Percentiles rank a stretch among this genome's conserved stretches.
Evolutionary conservation across 768 basidiomycete genomes (phyloP).

Genomic region (Fomitopsis serialis): DNA sequence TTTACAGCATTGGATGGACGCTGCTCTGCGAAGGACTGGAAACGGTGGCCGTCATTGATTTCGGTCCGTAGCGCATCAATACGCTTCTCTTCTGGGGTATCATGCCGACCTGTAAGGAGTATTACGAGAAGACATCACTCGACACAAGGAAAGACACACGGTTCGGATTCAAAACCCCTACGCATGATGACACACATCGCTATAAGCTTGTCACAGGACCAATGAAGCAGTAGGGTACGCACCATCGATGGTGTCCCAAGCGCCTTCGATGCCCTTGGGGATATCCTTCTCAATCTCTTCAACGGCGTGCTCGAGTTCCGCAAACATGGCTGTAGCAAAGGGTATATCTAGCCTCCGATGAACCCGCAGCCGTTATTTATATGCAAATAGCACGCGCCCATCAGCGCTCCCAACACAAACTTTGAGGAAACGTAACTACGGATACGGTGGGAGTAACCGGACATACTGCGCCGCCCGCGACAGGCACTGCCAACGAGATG

Average conservation of each 20-base stretch:
- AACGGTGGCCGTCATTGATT: conserved; percentile 80
- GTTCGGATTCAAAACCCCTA: conserved; percentile 1
- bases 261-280: not conserved
- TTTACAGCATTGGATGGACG: conserved; percentile 71
- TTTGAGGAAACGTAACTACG: too few species aligned
- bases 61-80: conserved; percentile 67
- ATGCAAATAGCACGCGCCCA: too few species aligned
- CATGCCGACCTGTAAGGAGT: conserved; percentile 48
- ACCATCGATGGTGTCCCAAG: not conserved
- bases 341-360: too few species aligned
- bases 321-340: not conserved
- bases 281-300: not conserved
- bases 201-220: not conserved
- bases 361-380: too few species aligned
- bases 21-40: conserved; percentile 76
- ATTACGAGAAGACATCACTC: not conserved
- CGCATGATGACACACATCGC: not conserved
- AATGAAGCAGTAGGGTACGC: not conserved
- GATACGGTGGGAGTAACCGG: too few species aligned
- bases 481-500: not conserved
- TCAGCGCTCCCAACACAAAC: too few species aligned
- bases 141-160: not conserved
- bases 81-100: conserved; percentile 65
- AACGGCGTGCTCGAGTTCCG: not conserved
- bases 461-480: too few species aligned